Evolutionary conservation across 2,329 filamentous ascomycete genomes (phyloP).

Genomic region (Paramyrothecium roridum): DNA sequence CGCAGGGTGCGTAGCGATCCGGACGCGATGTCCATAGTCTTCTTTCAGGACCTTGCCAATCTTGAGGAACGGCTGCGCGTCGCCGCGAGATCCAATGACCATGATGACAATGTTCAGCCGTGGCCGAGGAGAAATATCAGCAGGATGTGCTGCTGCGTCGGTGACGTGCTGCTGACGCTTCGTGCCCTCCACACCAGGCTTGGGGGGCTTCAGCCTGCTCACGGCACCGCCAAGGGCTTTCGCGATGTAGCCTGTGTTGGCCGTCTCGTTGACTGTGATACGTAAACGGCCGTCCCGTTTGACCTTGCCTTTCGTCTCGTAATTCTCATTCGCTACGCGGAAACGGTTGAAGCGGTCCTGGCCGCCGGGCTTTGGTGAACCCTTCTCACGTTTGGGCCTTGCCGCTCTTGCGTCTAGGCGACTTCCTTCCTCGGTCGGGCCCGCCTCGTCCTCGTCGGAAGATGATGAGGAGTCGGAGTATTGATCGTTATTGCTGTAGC

Average conservation of each 20-base stretch:
- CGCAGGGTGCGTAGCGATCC: conserved; percentile 74
- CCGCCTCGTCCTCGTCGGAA: conserved; percentile 5
- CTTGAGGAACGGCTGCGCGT: conserved; percentile 77
- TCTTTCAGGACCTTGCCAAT: conserved; percentile 71
- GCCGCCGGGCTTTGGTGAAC: conserved; percentile 2
- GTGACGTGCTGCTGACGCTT: conserved; percentile 14
- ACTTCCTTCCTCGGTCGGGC: conserved; percentile 2
- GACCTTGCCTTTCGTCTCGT: conserved; percentile 61
- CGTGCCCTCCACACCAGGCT: conserved; percentile 2
- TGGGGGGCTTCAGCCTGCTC: conserved; percentile 29
- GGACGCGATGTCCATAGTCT: conserved; percentile 69
- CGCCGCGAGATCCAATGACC: conserved; percentile 77
- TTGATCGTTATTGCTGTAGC: background rate
- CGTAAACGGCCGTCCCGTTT: conserved; percentile 68
- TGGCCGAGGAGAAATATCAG: conserved; percentile 33
- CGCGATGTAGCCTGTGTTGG: conserved; percentile 67
- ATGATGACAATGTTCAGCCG: conserved; percentile 76
- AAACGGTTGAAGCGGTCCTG: conserved; percentile 35
- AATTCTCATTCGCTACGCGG: conserved; percentile 60
- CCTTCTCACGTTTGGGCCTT: conserved; percentile 9
- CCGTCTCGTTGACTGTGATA: conserved; percentile 69
- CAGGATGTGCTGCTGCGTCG: conserved; percentile 26
- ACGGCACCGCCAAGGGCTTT: conserved; percentile 68
- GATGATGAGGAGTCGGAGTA: conserved; percentile 8
- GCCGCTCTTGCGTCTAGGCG: conserved; percentile 1